Conservation (phyloP, 306 rosid genomes). For the Quercus cerris region DNA sequence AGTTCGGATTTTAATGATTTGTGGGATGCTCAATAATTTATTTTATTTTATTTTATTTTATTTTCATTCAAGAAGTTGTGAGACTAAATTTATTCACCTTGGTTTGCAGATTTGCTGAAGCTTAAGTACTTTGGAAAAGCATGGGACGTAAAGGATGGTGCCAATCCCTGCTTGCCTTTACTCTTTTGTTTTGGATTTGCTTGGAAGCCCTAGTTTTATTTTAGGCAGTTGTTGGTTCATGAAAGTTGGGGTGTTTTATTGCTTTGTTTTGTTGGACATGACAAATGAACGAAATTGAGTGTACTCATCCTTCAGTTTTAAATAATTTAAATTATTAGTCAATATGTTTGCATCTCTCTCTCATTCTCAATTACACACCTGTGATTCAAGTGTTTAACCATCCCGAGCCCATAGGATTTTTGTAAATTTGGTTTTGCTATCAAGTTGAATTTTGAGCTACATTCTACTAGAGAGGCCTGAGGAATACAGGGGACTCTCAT, state of each 20-base stretch:
- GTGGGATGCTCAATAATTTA: background rate
- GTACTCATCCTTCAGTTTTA: background rate
- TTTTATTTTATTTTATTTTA: too few relatives aligned
- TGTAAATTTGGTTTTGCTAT: background rate
- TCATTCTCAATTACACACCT: background rate
- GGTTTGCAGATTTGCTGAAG: constrained; percentile 51
- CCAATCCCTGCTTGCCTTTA: background rate
- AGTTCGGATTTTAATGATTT: background rate
- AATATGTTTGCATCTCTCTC: background rate
- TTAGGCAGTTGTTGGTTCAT: background rate
- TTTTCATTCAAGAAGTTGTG: background rate
- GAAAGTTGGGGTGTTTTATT: background rate
- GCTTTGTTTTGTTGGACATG: constrained; percentile 20
- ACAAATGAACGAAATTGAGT: constrained; percentile 2
- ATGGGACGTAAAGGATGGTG: constrained; percentile 8
- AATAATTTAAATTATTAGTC: constrained; percentile 15
- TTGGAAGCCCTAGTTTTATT: constrained; percentile 6
- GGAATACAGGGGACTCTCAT: too few relatives aligned
- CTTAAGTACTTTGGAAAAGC: constrained; percentile 26
- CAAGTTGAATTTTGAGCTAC: too few relatives aligned
- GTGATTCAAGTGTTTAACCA: background rate
- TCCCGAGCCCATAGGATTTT: background rate
- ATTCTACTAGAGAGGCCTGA: too few relatives aligned
- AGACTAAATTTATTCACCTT: background rate
- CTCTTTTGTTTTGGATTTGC: background rate